These are phyloP conservation scores for Quercus phellos DNA, from an alignment of 331 rosid species.

Conservation along the genomic window DNA sequence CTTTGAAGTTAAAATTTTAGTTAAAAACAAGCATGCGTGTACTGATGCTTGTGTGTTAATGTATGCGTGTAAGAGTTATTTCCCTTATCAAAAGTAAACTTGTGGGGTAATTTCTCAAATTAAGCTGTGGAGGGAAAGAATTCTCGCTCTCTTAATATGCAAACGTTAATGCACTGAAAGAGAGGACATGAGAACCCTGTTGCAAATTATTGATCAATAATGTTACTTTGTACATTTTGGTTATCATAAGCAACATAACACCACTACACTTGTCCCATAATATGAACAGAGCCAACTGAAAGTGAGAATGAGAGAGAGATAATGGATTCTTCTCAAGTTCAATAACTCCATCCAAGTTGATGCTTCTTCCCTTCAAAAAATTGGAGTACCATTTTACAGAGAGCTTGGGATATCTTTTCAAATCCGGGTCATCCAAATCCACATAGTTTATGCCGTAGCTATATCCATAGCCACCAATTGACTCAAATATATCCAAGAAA, in stretches of 20 bases:
- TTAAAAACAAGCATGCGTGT: too few species aligned
- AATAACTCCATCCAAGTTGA: constrained; percentile 10
- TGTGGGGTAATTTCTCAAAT: too few species aligned
- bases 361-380: constrained; percentile 36
- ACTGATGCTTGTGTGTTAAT: too few species aligned
- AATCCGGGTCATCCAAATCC: constrained; percentile 47
- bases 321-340: constrained; percentile 19
- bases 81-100: too few species aligned
- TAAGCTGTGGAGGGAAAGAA: too few species aligned
- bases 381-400: constrained; percentile 59
- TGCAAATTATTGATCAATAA: background rate
- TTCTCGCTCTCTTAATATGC: too few species aligned
- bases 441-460: constrained; percentile 45
- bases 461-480: constrained; percentile 28
- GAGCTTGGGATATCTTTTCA: constrained; percentile 60
- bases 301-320: constrained; percentile 11
- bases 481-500: constrained; percentile 49
- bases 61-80: too few species aligned
- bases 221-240: background rate
- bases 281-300: constrained; percentile 2
- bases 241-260: background rate
- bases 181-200: background rate
- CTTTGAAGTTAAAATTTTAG: too few species aligned
- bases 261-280: background rate
- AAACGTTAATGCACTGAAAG: background rate